Percentiles rank a stretch among this genome's conserved stretches.
These are phyloP conservation scores for Scortechinia acanthostroma DNA, from an alignment of 2,329 filamentous ascomycete species.

Conservation along the genomic window DNA sequence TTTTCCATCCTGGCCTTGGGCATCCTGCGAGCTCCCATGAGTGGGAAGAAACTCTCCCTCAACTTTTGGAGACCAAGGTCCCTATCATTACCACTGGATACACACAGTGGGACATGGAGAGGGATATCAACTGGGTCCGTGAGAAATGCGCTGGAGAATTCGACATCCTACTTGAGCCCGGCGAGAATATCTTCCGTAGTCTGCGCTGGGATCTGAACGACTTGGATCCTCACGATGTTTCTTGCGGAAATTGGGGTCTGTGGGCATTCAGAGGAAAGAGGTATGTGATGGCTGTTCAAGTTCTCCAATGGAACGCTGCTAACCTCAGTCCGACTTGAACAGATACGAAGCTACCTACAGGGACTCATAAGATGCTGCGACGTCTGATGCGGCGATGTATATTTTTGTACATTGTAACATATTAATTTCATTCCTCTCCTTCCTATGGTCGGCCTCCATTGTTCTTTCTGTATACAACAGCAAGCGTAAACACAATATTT, in stretches of 20 bases:
- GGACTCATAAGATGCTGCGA: background rate
- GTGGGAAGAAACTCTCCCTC: slow-evolving; percentile 84
- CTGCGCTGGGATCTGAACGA: slow-evolving; percentile 96
- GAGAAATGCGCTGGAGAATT: slow-evolving; percentile 84
- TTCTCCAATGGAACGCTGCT: background rate
- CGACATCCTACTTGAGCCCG: slow-evolving; percentile 82
- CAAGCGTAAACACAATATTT: too few species aligned
- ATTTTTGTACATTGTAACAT: background rate
- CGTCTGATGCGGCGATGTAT: background rate
- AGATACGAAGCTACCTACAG: background rate
- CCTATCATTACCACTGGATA: slow-evolving; percentile 93
- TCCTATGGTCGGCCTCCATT: too few species aligned
- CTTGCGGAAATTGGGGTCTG: slow-evolving; percentile 91
- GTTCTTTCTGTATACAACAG: too few species aligned
- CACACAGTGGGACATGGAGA: slow-evolving; percentile 87
- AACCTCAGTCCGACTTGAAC: background rate
- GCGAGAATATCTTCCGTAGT: slow-evolving; percentile 90
- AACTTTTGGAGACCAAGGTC: slow-evolving; percentile 88
- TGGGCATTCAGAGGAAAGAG: slow-evolving; percentile 98
- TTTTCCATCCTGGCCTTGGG: slow-evolving; percentile 93
- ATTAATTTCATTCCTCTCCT: too few species aligned
- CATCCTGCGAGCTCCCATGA: slow-evolving; percentile 90
- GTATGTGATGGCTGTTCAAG: slow-evolving; percentile 31
- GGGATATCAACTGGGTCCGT: slow-evolving; percentile 84
- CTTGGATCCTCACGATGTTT: slow-evolving; percentile 85